Conservation (phyloP, 2,329 filamentous ascomycete species). For the Ophidiomyces ophidiicola region DNA sequence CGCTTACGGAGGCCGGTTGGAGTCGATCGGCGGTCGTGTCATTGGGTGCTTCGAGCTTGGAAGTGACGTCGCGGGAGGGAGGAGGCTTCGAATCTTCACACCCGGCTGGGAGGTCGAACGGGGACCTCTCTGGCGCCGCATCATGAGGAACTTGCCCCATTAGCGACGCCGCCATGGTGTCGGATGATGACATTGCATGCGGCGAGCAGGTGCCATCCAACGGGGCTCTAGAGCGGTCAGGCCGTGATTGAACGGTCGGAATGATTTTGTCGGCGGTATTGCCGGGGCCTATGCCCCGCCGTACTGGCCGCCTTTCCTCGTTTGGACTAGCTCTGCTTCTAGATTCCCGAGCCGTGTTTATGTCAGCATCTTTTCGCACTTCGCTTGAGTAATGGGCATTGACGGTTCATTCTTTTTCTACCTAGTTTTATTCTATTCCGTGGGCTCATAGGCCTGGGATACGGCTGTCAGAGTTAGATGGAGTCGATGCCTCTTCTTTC, state of each 20-base stretch:
- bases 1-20: constrained; percentile 24
- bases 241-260: constrained; percentile 6
- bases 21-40: constrained; percentile 19
- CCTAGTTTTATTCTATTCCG: too few species aligned
- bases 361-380: background rate
- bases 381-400: too few species aligned
- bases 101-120: constrained; percentile 27
- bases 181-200: constrained; percentile 36
- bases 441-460: too few species aligned
- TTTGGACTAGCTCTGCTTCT: constrained; percentile 4
- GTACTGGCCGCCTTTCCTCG: constrained; percentile 1
- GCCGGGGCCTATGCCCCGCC: constrained; percentile 4
- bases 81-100: constrained; percentile 17
- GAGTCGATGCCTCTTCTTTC: background rate
- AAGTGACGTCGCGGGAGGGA: constrained; percentile 20
- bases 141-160: constrained; percentile 36
- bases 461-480: too few species aligned
- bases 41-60: constrained; percentile 23
- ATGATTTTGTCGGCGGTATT: constrained; percentile 12
- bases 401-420: too few species aligned
- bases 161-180: constrained; percentile 38
- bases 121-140: constrained; percentile 30
- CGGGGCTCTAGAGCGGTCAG: constrained; percentile 8
- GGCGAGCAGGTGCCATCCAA: constrained; percentile 18
- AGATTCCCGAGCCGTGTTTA: background rate